Percentiles rank a stretch among this genome's conserved stretches.
phyloP scores from a whole-genome alignment of 192 early-diverging fungal genomes.

The Gaertneriomyces semiglobifer region DNA sequence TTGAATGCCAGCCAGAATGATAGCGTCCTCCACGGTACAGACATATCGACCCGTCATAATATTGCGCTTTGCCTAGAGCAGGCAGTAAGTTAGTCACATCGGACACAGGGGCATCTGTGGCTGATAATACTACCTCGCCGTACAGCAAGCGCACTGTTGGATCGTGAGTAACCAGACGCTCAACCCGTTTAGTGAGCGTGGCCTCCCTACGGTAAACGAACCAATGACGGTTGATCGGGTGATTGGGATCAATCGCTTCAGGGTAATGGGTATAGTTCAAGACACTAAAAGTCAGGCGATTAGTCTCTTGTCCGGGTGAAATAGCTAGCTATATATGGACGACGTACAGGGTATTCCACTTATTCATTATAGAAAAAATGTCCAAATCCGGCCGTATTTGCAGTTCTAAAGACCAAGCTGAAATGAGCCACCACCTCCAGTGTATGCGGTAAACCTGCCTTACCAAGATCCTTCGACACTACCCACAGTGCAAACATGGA shows the following conservation, averaged over 20 bases:
- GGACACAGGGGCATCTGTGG: background rate
- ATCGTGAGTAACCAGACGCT: slow-evolving; percentile 31
- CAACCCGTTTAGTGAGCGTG: slow-evolving; percentile 34
- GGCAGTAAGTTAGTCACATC: background rate
- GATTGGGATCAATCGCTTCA: slow-evolving; percentile 44
- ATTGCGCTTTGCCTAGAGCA: slow-evolving; percentile 49
- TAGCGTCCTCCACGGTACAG: slow-evolving; percentile 46
- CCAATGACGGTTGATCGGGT: slow-evolving; percentile 55
- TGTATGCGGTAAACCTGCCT: slow-evolving; percentile 16
- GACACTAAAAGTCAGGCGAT: slow-evolving; percentile 29
- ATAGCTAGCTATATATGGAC: background rate
- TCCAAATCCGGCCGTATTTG: slow-evolving; percentile 50
- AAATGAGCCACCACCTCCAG: background rate
- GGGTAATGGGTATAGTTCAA: slow-evolving; percentile 58
- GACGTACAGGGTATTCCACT: slow-evolving; percentile 43
- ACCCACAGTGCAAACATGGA: slow-evolving; percentile 56
- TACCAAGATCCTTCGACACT: slow-evolving; percentile 53
- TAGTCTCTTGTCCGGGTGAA: background rate
- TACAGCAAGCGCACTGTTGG: slow-evolving; percentile 45
- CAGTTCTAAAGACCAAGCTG: slow-evolving; percentile 34
- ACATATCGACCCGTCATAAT: slow-evolving; percentile 48
- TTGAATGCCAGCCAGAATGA: slow-evolving; percentile 46
- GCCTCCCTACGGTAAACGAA: slow-evolving; percentile 54
- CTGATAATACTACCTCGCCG: slow-evolving; percentile 44
- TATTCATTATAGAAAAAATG: slow-evolving; percentile 45